Base-by-base conservation (phyloP, 495 filamentous ascomycete genomes). In the Penicillium longicatenatum region DNA sequence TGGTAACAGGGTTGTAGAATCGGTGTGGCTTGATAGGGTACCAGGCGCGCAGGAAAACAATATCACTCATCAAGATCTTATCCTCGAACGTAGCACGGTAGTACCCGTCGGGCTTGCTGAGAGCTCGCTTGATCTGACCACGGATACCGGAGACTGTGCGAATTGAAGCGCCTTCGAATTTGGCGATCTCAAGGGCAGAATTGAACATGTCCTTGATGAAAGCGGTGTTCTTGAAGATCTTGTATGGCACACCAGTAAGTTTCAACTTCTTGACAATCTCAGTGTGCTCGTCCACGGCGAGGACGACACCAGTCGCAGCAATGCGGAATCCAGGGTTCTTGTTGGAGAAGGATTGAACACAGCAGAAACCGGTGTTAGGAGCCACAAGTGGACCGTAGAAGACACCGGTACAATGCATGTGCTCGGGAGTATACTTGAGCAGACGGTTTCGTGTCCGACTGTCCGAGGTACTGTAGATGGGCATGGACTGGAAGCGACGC, bases 251-350 rank as follows among this genome's bases (percentile, higher is more conserved):
- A 60, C 92, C 92, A 16, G 91, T 95, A 26, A 98, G 83, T 70
- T 98, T 98, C 64, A 98, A 85, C 79, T 98, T 98, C 82, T 98
- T 98, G 66, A 98, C 95, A 61, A 98, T 97, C 66, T 97, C 93
- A 1, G 90, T 89, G 44, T 86, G 89, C 70, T 97, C 91, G 67
- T 98, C 94, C 11, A 98, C 95, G 64, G 85, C 90, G 48, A 96
- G 72, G 16, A 98, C 92, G 2, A 93, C 92, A 35, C 94, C 94
- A 6, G 93, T 97, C 9, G 94, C 94, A 4, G 94, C 89, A 49
- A 98, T 88, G 22, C 94, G 87, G 82, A 98, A 98, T 16, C 91
- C 91, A 1, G 93, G 91, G 50, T 84, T 93, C 63, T 90, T 86
- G 59, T 91, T 88, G 0, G 90, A 93, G 68, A 98, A 90, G 3